These are phyloP conservation scores for Boletus rubescentipes DNA, from an alignment of 768 basidiomycete species.

Conservation along the genomic window DNA sequence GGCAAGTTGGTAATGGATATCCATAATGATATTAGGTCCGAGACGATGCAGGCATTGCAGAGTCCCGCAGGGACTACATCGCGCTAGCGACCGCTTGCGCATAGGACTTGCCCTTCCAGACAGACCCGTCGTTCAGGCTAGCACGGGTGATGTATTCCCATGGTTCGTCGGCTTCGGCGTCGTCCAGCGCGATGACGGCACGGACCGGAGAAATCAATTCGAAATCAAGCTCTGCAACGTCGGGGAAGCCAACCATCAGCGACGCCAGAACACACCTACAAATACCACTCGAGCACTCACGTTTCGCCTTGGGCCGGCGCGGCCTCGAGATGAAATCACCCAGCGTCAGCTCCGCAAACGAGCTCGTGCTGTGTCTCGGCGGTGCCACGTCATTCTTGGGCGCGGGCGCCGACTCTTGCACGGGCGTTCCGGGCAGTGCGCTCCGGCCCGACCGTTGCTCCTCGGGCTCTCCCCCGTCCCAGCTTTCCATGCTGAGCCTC, in stretches of 20 bases:
- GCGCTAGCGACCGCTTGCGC: constrained; percentile 28
- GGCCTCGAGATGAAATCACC: constrained; percentile 28
- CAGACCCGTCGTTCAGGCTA: constrained; percentile 25
- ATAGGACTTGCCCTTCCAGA: constrained; percentile 34
- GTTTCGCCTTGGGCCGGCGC: constrained; percentile 23
- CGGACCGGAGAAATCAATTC: constrained; percentile 33
- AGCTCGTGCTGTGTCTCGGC: constrained; percentile 4
- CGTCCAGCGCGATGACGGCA: constrained; percentile 33
- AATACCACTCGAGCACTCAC: constrained; percentile 12
- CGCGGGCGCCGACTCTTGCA: not conserved
- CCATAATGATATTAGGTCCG: not conserved
- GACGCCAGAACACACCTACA: not conserved
- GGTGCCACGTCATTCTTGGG: not conserved
- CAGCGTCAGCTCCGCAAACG: constrained; percentile 24
- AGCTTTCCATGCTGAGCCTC: constrained; percentile 28
- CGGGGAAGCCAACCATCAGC: not conserved
- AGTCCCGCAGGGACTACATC: constrained; percentile 10
- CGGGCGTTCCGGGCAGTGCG: not conserved
- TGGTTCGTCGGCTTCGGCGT: constrained; percentile 27
- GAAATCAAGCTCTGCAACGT: constrained; percentile 26
- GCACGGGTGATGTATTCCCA: constrained; percentile 35
- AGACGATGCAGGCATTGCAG: no score
- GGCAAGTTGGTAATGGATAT: constrained; percentile 1
- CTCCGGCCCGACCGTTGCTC: no score
- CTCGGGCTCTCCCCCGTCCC: constrained; percentile 27